phyloP scores from a whole-genome alignment of 768 basidiomycete species.

The Cystofilobasidium capitatum region DNA sequence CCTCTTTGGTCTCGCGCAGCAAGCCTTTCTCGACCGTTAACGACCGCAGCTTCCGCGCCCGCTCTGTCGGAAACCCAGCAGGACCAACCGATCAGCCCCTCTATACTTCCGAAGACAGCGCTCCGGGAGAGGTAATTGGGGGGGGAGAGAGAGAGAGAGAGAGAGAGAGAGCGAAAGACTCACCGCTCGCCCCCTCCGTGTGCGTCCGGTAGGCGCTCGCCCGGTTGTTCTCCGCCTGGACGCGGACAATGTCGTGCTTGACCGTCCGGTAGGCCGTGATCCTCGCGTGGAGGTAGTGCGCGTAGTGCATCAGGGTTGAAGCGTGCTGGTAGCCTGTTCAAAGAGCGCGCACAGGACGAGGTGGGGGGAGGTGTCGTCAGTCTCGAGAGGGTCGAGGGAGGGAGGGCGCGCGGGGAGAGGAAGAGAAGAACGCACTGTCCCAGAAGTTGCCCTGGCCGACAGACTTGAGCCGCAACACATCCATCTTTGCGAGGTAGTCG shows the following conservation, averaged over 20 bases:
- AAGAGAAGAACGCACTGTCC: conserved; percentile 56
- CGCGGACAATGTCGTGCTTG: conserved; percentile 86
- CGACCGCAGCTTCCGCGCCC: conserved; percentile 61
- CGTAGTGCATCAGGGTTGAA: conserved; percentile 77
- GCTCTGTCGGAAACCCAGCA: conserved; percentile 28
- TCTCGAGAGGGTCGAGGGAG: neutral
- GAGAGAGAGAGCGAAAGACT: conserved; percentile 1
- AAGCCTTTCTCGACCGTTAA: conserved; percentile 96
- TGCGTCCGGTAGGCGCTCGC: conserved; percentile 24
- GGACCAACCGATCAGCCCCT: too few species aligned
- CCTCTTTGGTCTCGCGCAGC: conserved; percentile 78
- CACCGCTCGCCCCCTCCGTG: conserved; percentile 29
- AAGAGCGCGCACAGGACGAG: neutral
- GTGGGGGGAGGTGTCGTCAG: neutral
- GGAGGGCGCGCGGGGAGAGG: neutral
- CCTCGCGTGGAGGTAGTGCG: conserved; percentile 74
- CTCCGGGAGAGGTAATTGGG: neutral
- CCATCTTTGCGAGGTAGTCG: conserved; percentile 61
- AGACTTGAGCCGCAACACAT: conserved; percentile 70
- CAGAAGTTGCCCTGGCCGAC: conserved; percentile 63
- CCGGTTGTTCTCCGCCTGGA: conserved; percentile 86
- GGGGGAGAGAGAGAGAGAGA: neutral
- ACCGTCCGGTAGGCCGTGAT: conserved; percentile 80
- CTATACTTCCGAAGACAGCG: neutral
- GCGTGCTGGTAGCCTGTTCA: conserved; percentile 68